Conservation (phyloP, 345 rosid genomes). For the Reutealis trisperma region DNA sequence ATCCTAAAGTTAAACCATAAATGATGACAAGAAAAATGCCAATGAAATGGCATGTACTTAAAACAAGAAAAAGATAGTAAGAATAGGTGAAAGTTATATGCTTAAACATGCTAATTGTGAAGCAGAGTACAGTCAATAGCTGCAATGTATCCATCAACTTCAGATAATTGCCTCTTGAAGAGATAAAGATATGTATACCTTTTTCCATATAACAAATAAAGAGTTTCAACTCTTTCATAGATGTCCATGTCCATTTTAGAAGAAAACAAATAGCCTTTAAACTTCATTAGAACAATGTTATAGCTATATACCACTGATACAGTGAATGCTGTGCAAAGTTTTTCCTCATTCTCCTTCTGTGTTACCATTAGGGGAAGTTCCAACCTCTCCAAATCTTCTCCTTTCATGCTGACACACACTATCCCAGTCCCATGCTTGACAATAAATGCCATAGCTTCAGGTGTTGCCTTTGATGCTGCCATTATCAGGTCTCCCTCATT, state of each 20-base stretch:
- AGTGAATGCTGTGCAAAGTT: conserved; percentile 81
- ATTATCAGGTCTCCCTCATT: conserved; percentile 89
- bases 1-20: neutral
- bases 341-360: conserved; percentile 73
- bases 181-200: neutral
- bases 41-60: neutral
- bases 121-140: neutral
- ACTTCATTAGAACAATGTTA: neutral
- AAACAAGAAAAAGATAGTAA: neutral
- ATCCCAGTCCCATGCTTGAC: conserved; percentile 95
- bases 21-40: neutral
- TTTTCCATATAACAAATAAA: neutral
- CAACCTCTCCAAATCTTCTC: conserved; percentile 74
- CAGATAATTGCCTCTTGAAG: neutral
- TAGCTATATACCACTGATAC: conserved; percentile 68
- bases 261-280: neutral
- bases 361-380: conserved; percentile 81
- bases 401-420: conserved; percentile 88
- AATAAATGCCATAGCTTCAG: conserved; percentile 93
- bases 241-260: neutral
- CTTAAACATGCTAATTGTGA: neutral
- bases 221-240: neutral
- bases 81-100: neutral
- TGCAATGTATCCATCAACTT: neutral
- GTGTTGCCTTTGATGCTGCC: conserved; percentile 85